These are phyloP conservation scores for Aspergillus vadensis DNA, from an alignment of 2,329 filamentous ascomycete genomes.

Conservation along the genomic window DNA sequence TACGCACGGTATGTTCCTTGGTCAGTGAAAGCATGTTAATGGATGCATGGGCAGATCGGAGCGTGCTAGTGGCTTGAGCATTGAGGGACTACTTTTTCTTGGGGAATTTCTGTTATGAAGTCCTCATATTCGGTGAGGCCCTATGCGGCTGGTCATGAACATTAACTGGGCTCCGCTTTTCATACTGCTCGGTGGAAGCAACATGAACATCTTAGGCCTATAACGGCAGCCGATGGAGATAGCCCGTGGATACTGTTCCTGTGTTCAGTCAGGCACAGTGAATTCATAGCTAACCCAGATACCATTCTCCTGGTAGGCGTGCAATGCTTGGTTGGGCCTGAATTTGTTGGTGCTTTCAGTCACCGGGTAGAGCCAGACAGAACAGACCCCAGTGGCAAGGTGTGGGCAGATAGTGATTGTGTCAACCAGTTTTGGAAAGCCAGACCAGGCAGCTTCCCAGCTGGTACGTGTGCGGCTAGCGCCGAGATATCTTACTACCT, in stretches of 20 bases:
- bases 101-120: background rate
- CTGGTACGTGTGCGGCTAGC: background rate
- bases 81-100: too few relatives aligned
- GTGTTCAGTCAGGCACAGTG: slow-evolving; percentile 40
- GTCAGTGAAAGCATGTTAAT: background rate
- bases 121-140: background rate
- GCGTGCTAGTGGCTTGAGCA: too few relatives aligned
- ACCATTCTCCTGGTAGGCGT: background rate
- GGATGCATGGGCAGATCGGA: background rate
- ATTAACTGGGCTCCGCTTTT: background rate
- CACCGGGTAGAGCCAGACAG: background rate
- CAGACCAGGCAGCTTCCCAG: slow-evolving; percentile 7
- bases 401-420: background rate
- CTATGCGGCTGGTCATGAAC: background rate
- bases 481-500: background rate
- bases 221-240: slow-evolving; percentile 34
- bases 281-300: slow-evolving; percentile 11
- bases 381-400: background rate
- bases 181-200: background rate
- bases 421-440: slow-evolving; percentile 8
- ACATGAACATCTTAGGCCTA: background rate
- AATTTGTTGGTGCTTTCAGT: background rate
- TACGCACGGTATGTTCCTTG: too few relatives aligned
- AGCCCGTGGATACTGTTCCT: slow-evolving; percentile 48
- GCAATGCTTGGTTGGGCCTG: background rate